Base-by-base conservation (phyloP, 2,329 filamentous ascomycete genomes). In the Escovopsis sp. region DNA sequence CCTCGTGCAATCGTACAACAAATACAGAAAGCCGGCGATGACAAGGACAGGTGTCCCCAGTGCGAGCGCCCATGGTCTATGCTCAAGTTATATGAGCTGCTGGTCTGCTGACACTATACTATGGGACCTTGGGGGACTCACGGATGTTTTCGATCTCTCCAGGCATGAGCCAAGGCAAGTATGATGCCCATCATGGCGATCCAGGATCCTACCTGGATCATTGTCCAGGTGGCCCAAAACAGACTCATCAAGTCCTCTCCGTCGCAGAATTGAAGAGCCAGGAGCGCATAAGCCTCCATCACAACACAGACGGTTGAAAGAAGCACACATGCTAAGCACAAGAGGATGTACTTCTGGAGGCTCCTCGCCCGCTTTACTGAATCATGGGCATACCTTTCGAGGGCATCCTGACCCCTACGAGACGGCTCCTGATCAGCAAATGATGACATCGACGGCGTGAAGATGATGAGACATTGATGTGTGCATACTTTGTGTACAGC, bases 141-240 rank as follows among this genome's bases (percentile, higher is more conserved):
- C 60, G 73, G 73, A n/a, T 72, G 67, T 44, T 65, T 63, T 39
- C 66, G 58, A 33, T 71, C 61, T 32, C 62, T 61, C 8, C 75
- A 51, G 3, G 66, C 62, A 46, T 76, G 70, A 31, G 64, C 62
- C 24, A 74, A 56, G 32, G 72, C 66, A 3, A 77, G 57, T 36
- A 73, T 66, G 45, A 77, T 70, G 25, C 74, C 74, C 11, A 68
- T 53, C 50, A 76, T 74, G 44, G 74, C 74, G 31, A 76, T 74
- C 45, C 74, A 58, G 2, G 70, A 70, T 6, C 73, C 74, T 2
- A 76, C 58, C 49, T 77, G 73, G 5, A 75, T 59, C 64, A 74
- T 72, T 16, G 71, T 73, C 71, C 72, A 77, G 2, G 72, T 74
- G 0, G 72, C 69, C 73, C 73, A 77, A 55, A 75, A 76, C 0